phyloP scores from a whole-genome alignment of 805 yeast genomes.

The Metschnikowia koreensis region DNA sequence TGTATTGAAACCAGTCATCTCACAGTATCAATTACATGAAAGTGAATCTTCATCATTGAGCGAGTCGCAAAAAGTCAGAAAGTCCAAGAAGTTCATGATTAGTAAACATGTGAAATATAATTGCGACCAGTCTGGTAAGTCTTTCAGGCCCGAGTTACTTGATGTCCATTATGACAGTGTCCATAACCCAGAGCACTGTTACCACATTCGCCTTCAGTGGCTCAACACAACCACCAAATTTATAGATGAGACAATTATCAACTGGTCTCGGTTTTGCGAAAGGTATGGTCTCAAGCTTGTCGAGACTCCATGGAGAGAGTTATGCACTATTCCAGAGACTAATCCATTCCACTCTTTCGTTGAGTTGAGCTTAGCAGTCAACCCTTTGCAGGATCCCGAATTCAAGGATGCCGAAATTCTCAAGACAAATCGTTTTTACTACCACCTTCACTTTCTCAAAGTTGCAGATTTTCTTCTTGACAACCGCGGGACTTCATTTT shows the following conservation, averaged over 20 bases:
- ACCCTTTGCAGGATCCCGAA: slow-evolving; percentile 69
- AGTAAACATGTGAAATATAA: slow-evolving; percentile 68
- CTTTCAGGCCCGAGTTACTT: slow-evolving; percentile 74
- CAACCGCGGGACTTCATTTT: slow-evolving; percentile 67
- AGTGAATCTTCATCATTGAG: slow-evolving; percentile 19
- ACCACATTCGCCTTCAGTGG: slow-evolving; percentile 91
- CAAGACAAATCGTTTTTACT: slow-evolving; percentile 59
- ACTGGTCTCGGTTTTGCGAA: slow-evolving; percentile 82
- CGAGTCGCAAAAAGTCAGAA: slow-evolving; percentile 21
- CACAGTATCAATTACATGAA: slow-evolving; percentile 13
- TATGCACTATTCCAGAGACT: slow-evolving; percentile 67
- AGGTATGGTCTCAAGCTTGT: slow-evolving; percentile 74
- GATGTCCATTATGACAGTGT: slow-evolving; percentile 87
- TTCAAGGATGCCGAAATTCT: slow-evolving; percentile 43
- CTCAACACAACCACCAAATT: slow-evolving; percentile 78
- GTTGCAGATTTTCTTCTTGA: slow-evolving; percentile 76
- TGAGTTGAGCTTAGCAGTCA: slow-evolving; percentile 58
- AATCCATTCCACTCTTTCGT: slow-evolving; percentile 91
- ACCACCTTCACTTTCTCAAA: slow-evolving; percentile 72
- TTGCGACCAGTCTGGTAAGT: slow-evolving; percentile 68
- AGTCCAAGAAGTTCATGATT: slow-evolving; percentile 48
- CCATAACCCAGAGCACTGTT: slow-evolving; percentile 93
- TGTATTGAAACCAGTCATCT: slow-evolving; percentile 12
- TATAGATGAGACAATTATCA: slow-evolving; percentile 67
- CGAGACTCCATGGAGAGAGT: slow-evolving; percentile 89